Conservation (phyloP, 352 stramenopile genomes). For the Phytopythium cucurbitacearum region DNA sequence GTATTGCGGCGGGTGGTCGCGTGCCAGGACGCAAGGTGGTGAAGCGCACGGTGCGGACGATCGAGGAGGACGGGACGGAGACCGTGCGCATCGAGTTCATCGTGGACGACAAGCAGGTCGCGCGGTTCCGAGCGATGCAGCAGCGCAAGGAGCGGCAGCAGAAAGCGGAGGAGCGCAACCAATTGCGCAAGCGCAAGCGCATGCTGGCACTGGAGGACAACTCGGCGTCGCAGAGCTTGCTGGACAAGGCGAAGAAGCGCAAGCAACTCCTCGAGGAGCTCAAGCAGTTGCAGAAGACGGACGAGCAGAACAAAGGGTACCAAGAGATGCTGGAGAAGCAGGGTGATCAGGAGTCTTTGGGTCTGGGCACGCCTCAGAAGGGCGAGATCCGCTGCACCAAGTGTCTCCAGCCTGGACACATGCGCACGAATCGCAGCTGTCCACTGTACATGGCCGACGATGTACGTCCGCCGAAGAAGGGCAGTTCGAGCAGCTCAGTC, state of each 20-base stretch:
- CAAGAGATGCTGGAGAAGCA: conserved; percentile 79
- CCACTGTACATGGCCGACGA: conserved; percentile 80
- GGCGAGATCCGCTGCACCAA: conserved; percentile 76
- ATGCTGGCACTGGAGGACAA: conserved; percentile 72
- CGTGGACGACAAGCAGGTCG: conserved; percentile 66
- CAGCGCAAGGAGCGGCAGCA: conserved; percentile 68
- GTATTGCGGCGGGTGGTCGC: conserved; percentile 20
- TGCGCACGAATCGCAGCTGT: conserved; percentile 82
- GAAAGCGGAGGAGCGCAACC: conserved; percentile 66
- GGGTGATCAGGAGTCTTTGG: conserved; percentile 35
- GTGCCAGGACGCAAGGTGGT: conserved; percentile 55
- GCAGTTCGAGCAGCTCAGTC: conserved; percentile 2
- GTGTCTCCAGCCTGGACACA: conserved; percentile 74
- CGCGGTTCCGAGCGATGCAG: conserved; percentile 69
- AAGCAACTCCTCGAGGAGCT: conserved; percentile 84
- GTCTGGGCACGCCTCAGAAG: conserved; percentile 35
- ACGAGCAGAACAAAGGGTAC: conserved; percentile 81
- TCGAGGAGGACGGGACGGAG: conserved; percentile 80
- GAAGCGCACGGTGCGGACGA: conserved; percentile 68
- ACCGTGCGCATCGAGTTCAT: conserved; percentile 77
- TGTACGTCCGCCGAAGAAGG: conserved; percentile 1
- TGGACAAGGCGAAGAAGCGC: conserved; percentile 75
- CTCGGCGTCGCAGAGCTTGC: conserved; percentile 33
- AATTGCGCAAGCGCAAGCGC: conserved; percentile 75
- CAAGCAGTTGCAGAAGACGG: conserved; percentile 80